Evolutionary conservation across 2,329 filamentous ascomycete genomes (phyloP), one percentile per base, ranked within the genome.

Genomic region (Colletotrichum lini): DNA sequence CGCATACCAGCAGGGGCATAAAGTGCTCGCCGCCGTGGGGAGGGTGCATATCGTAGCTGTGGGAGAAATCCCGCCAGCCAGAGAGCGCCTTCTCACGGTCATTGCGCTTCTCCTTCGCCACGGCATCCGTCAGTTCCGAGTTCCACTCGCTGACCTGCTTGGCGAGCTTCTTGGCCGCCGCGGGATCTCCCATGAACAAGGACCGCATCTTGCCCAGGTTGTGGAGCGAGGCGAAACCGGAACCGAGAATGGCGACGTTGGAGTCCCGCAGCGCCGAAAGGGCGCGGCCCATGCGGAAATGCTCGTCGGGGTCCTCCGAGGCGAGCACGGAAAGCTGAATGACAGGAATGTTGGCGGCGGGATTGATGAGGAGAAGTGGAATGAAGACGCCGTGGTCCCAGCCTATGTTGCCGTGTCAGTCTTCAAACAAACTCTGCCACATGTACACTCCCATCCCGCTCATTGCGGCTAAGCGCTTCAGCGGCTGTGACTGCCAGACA

Each of bases 381-480:
- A 90, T 79, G 77, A 90, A 90, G 68, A 90, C 87, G 80, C 88
- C 89, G 76, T 90, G 89, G 76, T 90, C 88, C 88, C 88, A 90
- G 69, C 85, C 70, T 72, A 23, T 10, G 13, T 38, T 47, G n/a
- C 15, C 35, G 10, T 23, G 30, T 72, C 10, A 64, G 65, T 35
- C 40, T n/a, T 38, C 12, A 15, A 57, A 23, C 54, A 10, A 42
- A 10, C 35, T 38, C 35, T 9, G 8, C 35, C 35, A 38, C 35
- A 10, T 18, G 40, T 40, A 15, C 54, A 38, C 13, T 23, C n/a
- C 30, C 49, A 12, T 23, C n/a, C 30, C 49, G 7, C 38, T 42
- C 45, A 35, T 18, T 13, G 45, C 15, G 49, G 21, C 9, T 83
- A 80, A 21, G 26, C 18, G 44, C 15, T 3, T 35, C 3, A 35